Base-by-base conservation (phyloP, 352 stramenopile species). In the Peronospora belbahrii region DNA sequence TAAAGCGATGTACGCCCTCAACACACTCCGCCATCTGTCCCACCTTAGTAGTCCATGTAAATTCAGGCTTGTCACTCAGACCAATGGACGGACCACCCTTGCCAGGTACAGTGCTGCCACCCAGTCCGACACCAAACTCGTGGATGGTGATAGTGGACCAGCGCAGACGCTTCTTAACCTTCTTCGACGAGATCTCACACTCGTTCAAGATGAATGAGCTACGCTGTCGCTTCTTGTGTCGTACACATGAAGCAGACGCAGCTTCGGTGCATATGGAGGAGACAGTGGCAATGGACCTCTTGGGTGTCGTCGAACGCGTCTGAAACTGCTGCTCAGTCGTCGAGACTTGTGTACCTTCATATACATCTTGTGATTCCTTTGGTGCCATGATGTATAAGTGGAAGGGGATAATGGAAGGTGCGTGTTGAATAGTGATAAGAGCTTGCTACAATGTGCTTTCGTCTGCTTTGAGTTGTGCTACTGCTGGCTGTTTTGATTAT, bases 31-130 rank as follows among this genome's bases (percentile, higher is more conserved):
- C 71, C 71, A 83, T 83, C 30, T 83, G 45, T 23, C 62, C 70
- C 37, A 81, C 70, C 40, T 75, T 82, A 17, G 68, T 85, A 7
- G 59, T 82, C 66, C 67, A 78, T 13, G 65, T 81, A 49, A 77
- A 80, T 60, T 81, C 70, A 31, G 65, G 64, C 22, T 52, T 58
- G 37, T 74, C 68, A 10, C 58, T 36, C n/a, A 83, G 47, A 0
- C 71, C 71, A 40, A 83, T 78, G 15, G 62, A 74, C 2, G 71
- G 71, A 0, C 71, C 71, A 30, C 68, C 68, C 40, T 72, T 66
- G 45, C 53, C 62, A 1, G 71, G 64, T 39, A 83, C 69, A 0
- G 65, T 67, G 49, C 65, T 80, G 28, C 66, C 68, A 30, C 71
- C 68, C 25, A 83, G 48, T 4, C 62, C 65, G 5, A 80, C 51